Conservation (phyloP, 106 monocot species). For the Amphibolis antarctica region DNA sequence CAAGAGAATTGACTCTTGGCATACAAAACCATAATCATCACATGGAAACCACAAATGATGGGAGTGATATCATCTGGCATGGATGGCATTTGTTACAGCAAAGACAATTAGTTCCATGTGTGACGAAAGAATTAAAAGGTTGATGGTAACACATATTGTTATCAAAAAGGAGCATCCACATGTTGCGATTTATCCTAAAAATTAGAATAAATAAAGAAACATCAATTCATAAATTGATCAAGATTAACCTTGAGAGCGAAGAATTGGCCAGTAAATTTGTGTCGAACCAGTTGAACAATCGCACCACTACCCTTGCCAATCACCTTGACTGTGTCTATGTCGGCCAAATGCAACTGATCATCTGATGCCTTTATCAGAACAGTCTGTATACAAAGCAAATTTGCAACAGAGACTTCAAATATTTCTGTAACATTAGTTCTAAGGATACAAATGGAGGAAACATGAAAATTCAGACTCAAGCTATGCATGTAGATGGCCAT, state of each 20-base stretch:
- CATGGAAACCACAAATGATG: too few species aligned
- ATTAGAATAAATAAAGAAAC: background rate
- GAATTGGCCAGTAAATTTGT: slow-evolving; percentile 93
- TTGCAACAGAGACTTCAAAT: background rate
- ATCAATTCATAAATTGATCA: background rate
- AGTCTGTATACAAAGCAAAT: slow-evolving; percentile 19
- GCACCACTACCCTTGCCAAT: slow-evolving; percentile 76
- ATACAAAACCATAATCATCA: too few species aligned
- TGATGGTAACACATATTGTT: background rate
- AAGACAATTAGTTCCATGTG: too few species aligned
- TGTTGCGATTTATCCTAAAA: background rate
- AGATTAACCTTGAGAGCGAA: slow-evolving; percentile 81
- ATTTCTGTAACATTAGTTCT: too few species aligned
- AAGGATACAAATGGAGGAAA: too few species aligned
- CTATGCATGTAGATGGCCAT: background rate
- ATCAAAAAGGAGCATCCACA: background rate
- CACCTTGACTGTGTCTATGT: slow-evolving; percentile 67
- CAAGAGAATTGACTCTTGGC: background rate
- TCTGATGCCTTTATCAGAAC: slow-evolving; percentile 49
- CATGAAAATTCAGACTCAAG: too few species aligned
- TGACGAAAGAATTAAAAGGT: too few species aligned
- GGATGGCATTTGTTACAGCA: too few species aligned
- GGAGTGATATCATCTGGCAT: too few species aligned
- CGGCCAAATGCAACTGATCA: slow-evolving; percentile 50
- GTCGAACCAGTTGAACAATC: slow-evolving; percentile 68